Evolutionary conservation across 805 yeast species (phyloP), one percentile per base, ranked within the genome.

Genomic region (Naumovozyma dairenensis): DNA sequence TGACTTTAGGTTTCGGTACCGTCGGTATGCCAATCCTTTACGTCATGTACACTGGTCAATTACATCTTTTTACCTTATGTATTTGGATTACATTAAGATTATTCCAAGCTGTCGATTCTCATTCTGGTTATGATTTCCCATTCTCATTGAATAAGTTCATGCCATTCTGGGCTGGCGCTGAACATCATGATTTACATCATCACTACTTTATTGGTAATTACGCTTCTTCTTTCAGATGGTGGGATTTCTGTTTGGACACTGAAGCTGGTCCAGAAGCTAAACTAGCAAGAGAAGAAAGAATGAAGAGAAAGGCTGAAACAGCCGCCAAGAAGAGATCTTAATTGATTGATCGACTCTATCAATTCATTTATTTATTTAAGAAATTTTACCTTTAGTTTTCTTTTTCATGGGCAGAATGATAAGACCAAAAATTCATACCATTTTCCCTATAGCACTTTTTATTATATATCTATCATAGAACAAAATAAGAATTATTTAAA

Each of bases 121-220:
- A 89, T 62, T 86, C 96, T 9, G 98, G 97, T 38, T 92, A 89
- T 62, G 97, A 89, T 58, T 89, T 89, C 75, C 97, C 98, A 43
- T 78, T 93, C 84, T 84, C 96, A 4, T 69, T 89, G 54, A 92
- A 85, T 63, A 85, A 86, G 57, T 76, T 89, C 62, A 57, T 89
- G 40, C 96, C 96, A 31, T 73, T 92, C 64, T 87, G 97, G 96
- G 94, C 96, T 4, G 97, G 97, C 45, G 96, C 96, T 16, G 96
- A 83, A 53, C 97, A 89, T 62, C 97, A 89, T 59, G 98, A 89
- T 62, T 83, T 83, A 62, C 98, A 89, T 58, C 98, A 89, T 60
- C 94, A 83, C 59, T 86, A 80, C 65, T 89, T 89, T 63, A 81
- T 85, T 49, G 97, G 97, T 46, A 86, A 87, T 62, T 89, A 85